Base-by-base conservation (phyloP, 2,329 filamentous ascomycete genomes). In the Fusarium stilboides region DNA sequence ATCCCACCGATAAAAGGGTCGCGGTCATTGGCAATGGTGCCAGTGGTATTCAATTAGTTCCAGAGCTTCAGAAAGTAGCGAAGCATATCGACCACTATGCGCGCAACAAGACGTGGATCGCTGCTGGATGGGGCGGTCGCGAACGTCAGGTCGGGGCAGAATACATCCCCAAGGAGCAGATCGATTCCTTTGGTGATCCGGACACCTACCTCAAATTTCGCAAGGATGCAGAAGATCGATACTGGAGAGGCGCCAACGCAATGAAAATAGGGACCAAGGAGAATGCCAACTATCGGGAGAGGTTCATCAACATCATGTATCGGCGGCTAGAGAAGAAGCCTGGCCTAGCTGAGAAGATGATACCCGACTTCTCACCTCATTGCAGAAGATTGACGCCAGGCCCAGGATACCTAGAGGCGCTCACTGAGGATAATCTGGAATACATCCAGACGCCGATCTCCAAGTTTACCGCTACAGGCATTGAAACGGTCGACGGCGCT, bases 311-410 rank as follows among this genome's bases (percentile, higher is more conserved):
- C 34, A 57, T 52, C 14, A 57, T 57, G 51, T 26, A 37, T 20
- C 24, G 34, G 20, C 24, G 40, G n/a, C 51, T 45, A 13, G 51
- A 26, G n/a, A 54, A 44, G 6, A 54, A 45, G 20, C 51, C 51
- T 6, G 28, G 26, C 19, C 19, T 54, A 4, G 26, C 39, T 8
- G 54, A 57, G 40, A 22, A 19, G 15, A 52, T 57, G n/a, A 22
- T 52, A n/a, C 89, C 90, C 0, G 84, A 88, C 62, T 91, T 89
- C 69, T 85, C 88, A 1, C 87, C 86, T 15, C 84, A 88, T 69
- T 92, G 89, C 68, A 83, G 89, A 8, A 83, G 90, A 3, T 77
- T 90, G 1, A 92, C 90, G 0, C 88, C 89, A 0, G 88, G 89
- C 1, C 88, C 89, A 0, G 89, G 89, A 0, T 92, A 92, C 71